Evolutionary conservation across 495 filamentous ascomycete species (phyloP).

Genomic region (Barbatosphaeria neglecta): DNA sequence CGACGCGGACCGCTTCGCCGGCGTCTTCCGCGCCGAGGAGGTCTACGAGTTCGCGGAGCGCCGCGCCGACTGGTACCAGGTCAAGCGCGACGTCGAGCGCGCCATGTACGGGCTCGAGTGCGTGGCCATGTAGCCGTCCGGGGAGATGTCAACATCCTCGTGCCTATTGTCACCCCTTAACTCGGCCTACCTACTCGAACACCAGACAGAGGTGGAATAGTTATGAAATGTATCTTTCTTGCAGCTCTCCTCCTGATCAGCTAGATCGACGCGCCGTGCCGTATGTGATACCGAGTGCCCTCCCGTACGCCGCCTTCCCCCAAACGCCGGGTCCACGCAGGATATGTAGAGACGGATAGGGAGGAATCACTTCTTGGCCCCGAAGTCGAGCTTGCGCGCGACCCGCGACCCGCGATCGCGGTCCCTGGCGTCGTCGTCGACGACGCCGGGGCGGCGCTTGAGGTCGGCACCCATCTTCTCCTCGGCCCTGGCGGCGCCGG

Average conservation of each 20-base stretch:
- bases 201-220: no score
- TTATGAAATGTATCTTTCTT: no score
- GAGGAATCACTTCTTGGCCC: conserved; percentile 41
- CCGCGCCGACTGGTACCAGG: conserved; percentile 85
- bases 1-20: conserved; percentile 76
- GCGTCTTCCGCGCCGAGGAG: conserved; percentile 89
- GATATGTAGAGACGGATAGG: no score
- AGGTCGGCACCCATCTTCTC: conserved; percentile 78
- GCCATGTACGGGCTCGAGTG: conserved; percentile 98
- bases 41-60: conserved; percentile 95
- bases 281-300: no score
- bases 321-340: no score
- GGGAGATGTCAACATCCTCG: background rate
- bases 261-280: no score
- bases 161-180: no score
- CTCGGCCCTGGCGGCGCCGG: conserved; percentile 50
- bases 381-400: conserved; percentile 82
- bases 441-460: conserved; percentile 63
- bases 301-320: no score
- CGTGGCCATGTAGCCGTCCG: conserved; percentile 56
- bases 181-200: no score
- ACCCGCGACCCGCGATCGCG: conserved; percentile 55
- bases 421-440: no score
- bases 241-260: no score
- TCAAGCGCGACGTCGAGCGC: conserved; percentile 79